phyloP scores from a whole-genome alignment of 148 eudicot genomes.

The Rhododendron simsii region DNA sequence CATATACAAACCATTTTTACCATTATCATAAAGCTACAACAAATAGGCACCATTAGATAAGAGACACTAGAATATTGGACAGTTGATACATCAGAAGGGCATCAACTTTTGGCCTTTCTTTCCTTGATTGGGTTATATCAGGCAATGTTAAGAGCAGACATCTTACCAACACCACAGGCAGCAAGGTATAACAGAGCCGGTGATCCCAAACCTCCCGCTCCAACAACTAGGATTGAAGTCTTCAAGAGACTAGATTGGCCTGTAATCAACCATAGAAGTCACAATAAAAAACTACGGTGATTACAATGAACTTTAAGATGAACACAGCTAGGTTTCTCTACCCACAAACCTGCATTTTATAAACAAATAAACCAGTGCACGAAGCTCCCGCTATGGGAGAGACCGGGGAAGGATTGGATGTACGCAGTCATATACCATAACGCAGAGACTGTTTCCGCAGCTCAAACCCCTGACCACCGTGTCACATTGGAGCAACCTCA shows the following conservation, averaged over 20 bases:
- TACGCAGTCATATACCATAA: neutral
- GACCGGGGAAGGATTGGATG: neutral
- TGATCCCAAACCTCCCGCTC: slow-evolving; percentile 97
- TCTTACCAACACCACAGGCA: slow-evolving; percentile 90
- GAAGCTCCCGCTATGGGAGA: neutral
- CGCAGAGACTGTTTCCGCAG: neutral
- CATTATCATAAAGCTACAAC: neutral
- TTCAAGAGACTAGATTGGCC: slow-evolving; percentile 77
- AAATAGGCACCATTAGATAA: neutral
- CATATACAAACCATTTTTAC: neutral
- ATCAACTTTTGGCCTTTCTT: slow-evolving; percentile 3
- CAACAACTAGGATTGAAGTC: slow-evolving; percentile 82
- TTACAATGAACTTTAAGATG: neutral
- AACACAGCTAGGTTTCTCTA: neutral
- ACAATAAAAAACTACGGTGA: neutral
- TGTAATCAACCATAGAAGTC: slow-evolving; percentile 25
- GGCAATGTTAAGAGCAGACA: slow-evolving; percentile 1
- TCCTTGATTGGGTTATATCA: neutral
- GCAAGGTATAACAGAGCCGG: slow-evolving; percentile 95
- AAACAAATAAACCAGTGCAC: neutral
- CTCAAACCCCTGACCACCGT: neutral
- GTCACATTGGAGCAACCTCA: neutral
- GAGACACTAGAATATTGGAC: neutral
- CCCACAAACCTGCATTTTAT: neutral
- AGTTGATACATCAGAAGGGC: neutral